Base-by-base conservation (phyloP, 202 grass and related monocot species). In the Brachypodium distachyon region DNA sequence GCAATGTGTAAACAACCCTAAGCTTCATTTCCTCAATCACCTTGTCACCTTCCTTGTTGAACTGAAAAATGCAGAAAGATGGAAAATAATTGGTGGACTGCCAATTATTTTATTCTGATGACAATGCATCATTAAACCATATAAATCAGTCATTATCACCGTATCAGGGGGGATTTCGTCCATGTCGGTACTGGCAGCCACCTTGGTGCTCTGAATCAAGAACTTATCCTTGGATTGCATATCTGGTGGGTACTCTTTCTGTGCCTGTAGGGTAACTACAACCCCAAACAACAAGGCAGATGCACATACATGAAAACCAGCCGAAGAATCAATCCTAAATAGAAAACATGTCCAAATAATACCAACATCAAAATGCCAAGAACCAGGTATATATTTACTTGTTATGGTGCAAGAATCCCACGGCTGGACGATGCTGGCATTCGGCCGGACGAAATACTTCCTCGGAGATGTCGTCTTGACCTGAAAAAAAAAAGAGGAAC, bases 221-320 rank as follows among this genome's bases (percentile, higher is more conserved):
- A 98, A 98, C 27, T 98, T 98, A 72, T 98, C 95, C 84, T 95
- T 98, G 83, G 89, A 98, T 60, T 95, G 87, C 95, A 92, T 81
- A 26, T 98, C 91, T 75, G 80, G 58, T 47, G 95, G 91, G 43
- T 65, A 88, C 58, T 98, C 89, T 68, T 94, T 92, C 74, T 95
- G 95, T 37, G 85, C 77, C 91, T 98, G 95, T 26, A 98, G 95
- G 2, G 91, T 98, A 54, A 98, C 95, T 98, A 37, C 25, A 47
- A 21, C 14, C 37, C 78, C 33, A 34, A 51, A 79, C n/a, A 61
- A 26, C 13, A 62, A 85, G 28, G 70, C 41, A 86, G 29, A 76
- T 17, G 78, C 31, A 48, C 4, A 46, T n/a, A 57, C 50, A 65
- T 89, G 21, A 62, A 54, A 70, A 72, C 54, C 55, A 82, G 37